These are phyloP conservation scores for Aspergillus novofumigatus DNA, from an alignment of 2,329 filamentous ascomycete genomes.

Conservation along the genomic window DNA sequence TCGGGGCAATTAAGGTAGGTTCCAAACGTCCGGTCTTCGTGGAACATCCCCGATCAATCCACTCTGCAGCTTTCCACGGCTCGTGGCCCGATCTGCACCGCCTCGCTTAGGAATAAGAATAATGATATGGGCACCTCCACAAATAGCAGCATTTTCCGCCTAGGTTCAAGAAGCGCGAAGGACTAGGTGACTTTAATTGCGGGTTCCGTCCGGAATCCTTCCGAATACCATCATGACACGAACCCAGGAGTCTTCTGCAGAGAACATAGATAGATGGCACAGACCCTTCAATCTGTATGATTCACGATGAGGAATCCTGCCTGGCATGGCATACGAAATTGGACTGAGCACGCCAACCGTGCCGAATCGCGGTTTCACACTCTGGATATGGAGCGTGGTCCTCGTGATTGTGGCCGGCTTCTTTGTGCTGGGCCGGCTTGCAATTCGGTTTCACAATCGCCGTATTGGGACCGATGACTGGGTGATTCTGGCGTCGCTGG, in stretches of 20 bases:
- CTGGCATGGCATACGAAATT: slow-evolving; percentile 9
- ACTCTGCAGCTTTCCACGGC: background rate
- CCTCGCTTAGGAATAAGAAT: no score
- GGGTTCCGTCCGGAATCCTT: no score
- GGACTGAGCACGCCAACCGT: slow-evolving; percentile 10
- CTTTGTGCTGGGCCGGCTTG: slow-evolving; percentile 17
- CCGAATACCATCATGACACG: no score
- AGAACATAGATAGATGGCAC: no score
- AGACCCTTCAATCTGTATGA: no score
- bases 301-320: background rate
- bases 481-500: slow-evolving; percentile 19
- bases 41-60: background rate
- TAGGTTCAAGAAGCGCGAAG: no score
- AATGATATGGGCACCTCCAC: no score
- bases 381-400: slow-evolving; percentile 19
- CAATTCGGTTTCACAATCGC: slow-evolving; percentile 14
- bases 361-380: slow-evolving; percentile 18
- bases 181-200: no score
- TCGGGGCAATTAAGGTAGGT: no score
- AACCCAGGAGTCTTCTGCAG: no score
- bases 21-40: background rate
- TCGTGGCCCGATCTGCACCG: background rate
- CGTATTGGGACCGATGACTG: slow-evolving; percentile 20
- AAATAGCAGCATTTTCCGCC: no score
- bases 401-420: slow-evolving; percentile 18